phyloP scores from a whole-genome alignment of 805 yeast species.

The Hanseniaspora occidentalis region DNA sequence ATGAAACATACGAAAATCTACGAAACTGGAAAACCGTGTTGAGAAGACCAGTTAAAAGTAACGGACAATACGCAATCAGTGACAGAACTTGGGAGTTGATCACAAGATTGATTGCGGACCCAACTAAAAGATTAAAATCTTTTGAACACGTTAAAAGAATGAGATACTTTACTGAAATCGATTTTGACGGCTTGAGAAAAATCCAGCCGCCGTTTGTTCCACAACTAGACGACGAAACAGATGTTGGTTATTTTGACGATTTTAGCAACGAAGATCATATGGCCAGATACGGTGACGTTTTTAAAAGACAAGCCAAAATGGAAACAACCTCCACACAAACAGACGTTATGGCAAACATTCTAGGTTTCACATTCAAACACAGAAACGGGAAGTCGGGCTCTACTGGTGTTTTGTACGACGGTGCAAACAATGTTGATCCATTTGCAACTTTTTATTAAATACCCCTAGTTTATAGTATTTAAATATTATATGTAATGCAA shows the following conservation, averaged over 20 bases:
- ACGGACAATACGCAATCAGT: conserved; percentile 83
- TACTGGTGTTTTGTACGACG: conserved; percentile 24
- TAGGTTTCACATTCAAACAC: conserved; percentile 94
- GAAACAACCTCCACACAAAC: conserved; percentile 51
- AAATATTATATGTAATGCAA: neutral
- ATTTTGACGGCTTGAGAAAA: conserved; percentile 58
- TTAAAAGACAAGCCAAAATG: conserved; percentile 80
- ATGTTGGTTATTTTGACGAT: conserved; percentile 98
- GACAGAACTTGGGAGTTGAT: conserved; percentile 94
- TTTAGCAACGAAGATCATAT: conserved; percentile 91
- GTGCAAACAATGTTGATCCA: conserved; percentile 26
- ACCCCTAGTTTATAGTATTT: neutral
- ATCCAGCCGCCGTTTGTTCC: conserved; percentile 92
- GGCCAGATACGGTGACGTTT: conserved; percentile 95
- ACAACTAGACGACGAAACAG: conserved; percentile 90
- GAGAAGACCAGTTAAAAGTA: conserved; percentile 81
- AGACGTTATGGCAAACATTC: conserved; percentile 58
- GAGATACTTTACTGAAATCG: conserved; percentile 74
- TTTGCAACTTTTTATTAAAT: conserved; percentile 24
- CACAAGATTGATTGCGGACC: conserved; percentile 67
- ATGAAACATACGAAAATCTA: conserved; percentile 88
- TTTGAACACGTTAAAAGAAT: conserved; percentile 72
- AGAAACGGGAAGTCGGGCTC: conserved; percentile 32
- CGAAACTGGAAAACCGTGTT: conserved; percentile 86
- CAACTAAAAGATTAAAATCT: conserved; percentile 58